Conservation (phyloP, 2,329 filamentous ascomycete species). For the Fusarium annulatum region DNA sequence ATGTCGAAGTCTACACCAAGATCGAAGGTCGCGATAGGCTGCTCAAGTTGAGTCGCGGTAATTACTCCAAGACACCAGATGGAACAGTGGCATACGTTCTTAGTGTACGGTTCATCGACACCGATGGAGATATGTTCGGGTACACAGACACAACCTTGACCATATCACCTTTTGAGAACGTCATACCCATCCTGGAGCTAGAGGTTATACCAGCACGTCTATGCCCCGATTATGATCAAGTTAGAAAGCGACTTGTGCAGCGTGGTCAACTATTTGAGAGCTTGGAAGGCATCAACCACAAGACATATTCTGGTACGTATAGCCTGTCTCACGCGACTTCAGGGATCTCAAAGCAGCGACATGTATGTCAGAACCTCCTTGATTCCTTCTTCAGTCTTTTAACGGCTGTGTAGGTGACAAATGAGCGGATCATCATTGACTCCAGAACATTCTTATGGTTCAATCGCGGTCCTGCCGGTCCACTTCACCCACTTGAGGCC, state of each 20-base stretch:
- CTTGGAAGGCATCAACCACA: slow-evolving; percentile 5
- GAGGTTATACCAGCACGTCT: not conserved
- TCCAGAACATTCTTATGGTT: not conserved
- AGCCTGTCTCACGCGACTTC: not conserved
- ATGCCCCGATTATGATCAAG: not conserved
- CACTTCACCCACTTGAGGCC: not conserved
- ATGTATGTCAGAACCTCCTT: not conserved
- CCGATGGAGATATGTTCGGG: slow-evolving; percentile 2
- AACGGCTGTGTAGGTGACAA: not conserved
- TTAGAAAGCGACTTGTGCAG: not conserved
- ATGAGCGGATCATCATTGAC: slow-evolving; percentile 4
- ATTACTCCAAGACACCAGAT: not conserved
- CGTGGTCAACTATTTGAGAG: not conserved
- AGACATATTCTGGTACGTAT: not conserved
- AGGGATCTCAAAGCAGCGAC: not conserved
- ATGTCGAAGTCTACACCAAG: not conserved
- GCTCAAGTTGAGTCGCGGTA: not conserved
- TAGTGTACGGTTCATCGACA: slow-evolving; percentile 3
- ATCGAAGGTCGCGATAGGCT: slow-evolving; percentile 1
- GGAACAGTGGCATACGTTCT: not conserved
- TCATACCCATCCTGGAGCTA: slow-evolving; percentile 1
- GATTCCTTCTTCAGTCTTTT: rapidly evolving
- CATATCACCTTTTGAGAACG: not conserved
- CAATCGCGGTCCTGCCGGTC: not conserved
- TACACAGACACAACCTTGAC: not conserved